A percentile compares a stretch with the other conserved stretches of the same genome.
These are phyloP conservation scores for Aureobasidium pullulans DNA, from an alignment of 2,329 filamentous ascomycete genomes.

Conservation along the genomic window DNA sequence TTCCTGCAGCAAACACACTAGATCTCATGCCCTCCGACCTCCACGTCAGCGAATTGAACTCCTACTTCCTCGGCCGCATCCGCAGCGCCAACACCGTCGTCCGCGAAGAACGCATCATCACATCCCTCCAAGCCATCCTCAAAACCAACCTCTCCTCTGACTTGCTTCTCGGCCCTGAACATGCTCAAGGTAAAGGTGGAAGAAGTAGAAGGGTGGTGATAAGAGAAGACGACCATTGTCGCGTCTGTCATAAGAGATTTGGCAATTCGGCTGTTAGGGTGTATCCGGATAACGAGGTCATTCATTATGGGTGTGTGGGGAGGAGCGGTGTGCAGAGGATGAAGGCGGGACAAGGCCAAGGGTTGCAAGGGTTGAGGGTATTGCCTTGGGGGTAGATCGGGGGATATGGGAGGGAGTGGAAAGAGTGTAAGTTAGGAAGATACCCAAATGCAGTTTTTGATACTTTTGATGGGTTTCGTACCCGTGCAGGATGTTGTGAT, in stretches of 20 bases:
- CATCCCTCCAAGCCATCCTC: conserved; percentile 68
- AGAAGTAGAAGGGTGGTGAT: conserved; percentile 68
- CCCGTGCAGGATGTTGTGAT: too few species aligned
- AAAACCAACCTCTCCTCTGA: conserved; percentile 68
- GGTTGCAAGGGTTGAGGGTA: conserved; percentile 15
- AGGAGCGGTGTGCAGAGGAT: conserved; percentile 14
- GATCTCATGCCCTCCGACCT: conserved; percentile 76
- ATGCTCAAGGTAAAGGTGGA: conserved; percentile 41
- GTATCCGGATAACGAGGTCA: conserved; percentile 58
- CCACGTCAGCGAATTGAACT: conserved; percentile 70
- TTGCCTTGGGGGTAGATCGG: conserved; percentile 11
- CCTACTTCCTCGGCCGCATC: conserved; percentile 88
- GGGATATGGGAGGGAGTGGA: too few species aligned
- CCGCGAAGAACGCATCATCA: conserved; percentile 71
- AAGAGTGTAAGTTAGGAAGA: too few species aligned
- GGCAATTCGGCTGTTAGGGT: conserved; percentile 88
- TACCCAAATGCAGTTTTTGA: too few species aligned
- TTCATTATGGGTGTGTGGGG: conserved; percentile 42
- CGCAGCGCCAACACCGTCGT: conserved; percentile 74
- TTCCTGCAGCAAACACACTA: conserved; percentile 80
- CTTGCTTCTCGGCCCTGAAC: conserved; percentile 66
- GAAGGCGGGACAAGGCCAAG: conserved; percentile 9
- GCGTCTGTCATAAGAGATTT: conserved; percentile 86
- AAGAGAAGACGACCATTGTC: conserved; percentile 80
- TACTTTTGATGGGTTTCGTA: too few species aligned